Percentiles rank a stretch among this genome's conserved stretches.
Evolutionary conservation across 2,329 filamentous ascomycete species (phyloP).

Genomic region (Pyrenophora teres): DNA sequence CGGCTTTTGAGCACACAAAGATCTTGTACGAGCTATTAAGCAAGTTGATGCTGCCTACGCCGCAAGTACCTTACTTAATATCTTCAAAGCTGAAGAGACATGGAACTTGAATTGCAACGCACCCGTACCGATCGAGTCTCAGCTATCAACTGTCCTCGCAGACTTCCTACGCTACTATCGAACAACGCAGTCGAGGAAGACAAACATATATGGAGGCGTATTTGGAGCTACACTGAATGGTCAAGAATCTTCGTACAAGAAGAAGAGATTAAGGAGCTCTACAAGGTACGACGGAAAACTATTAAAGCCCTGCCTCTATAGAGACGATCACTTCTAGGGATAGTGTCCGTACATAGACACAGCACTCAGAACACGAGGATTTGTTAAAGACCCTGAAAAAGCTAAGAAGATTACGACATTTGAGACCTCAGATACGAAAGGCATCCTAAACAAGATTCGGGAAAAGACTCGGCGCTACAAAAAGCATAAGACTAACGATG

Average conservation of each 20-base stretch:
- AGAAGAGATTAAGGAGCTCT: slow-evolving; percentile 16
- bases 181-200: slow-evolving; percentile 6
- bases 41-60: slow-evolving; percentile 14
- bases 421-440: background rate
- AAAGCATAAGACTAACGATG: background rate
- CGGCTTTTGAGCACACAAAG: slow-evolving; percentile 12
- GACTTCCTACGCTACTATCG: slow-evolving; percentile 12
- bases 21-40: slow-evolving; percentile 19
- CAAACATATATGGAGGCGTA: slow-evolving; percentile 1
- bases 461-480: slow-evolving; percentile 8
- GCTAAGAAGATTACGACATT: slow-evolving; percentile 13
- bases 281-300: background rate
- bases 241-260: slow-evolving; percentile 11
- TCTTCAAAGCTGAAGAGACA: slow-evolving; percentile 13
- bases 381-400: slow-evolving; percentile 18
- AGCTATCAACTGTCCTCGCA: slow-evolving; percentile 7
- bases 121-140: slow-evolving; percentile 1
- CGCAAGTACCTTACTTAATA: slow-evolving; percentile 3
- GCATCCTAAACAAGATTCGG: background rate
- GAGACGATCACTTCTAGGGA: slow-evolving; percentile 17
- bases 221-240: slow-evolving; percentile 13
- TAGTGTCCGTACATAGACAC: slow-evolving; percentile 16
- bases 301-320: slow-evolving; percentile 10
- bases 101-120: slow-evolving; percentile 4
- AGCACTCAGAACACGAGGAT: slow-evolving; percentile 6